phyloP scores from a whole-genome alignment of 768 basidiomycete species.

The Suillus americanus region DNA sequence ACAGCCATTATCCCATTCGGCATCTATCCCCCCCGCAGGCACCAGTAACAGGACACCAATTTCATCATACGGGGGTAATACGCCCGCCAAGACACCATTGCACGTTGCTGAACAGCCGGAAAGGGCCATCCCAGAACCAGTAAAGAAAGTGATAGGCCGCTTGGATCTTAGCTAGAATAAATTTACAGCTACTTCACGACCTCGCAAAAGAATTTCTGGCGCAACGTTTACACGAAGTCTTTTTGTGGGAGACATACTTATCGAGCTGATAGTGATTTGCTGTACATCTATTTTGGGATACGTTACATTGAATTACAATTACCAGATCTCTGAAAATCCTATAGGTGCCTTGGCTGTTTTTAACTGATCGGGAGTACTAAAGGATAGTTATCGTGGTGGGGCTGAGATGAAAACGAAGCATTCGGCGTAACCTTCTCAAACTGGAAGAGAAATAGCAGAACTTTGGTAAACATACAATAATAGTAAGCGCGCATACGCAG shows the following conservation, averaged over 20 bases:
- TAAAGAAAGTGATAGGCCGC: conserved; percentile 14
- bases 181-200: neutral
- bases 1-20: conserved; percentile 14
- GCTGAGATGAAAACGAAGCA: neutral
- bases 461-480: neutral
- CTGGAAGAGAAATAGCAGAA: neutral
- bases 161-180: conserved; percentile 28
- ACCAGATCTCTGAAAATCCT: conserved; percentile 4
- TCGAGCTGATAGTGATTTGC: conserved; percentile 2
- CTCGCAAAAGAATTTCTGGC: neutral
- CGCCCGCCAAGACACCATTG: conserved; percentile 40
- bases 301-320: conserved; percentile 2
- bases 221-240: neutral
- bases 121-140: conserved; percentile 12
- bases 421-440: neutral
- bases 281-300: conserved; percentile 2
- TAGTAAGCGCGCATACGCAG: neutral
- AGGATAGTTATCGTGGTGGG: neutral
- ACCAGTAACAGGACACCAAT: conserved; percentile 50
- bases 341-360: conserved; percentile 1
- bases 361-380: neutral
- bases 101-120: conserved; percentile 14
- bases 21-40: conserved; percentile 24
- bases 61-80: conserved; percentile 59
- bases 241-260: conserved; percentile 4